Percentiles rank a stretch among this genome's conserved stretches.
Conservation (phyloP, 257 asterid species). For the Craterostigma plantagineum region DNA sequence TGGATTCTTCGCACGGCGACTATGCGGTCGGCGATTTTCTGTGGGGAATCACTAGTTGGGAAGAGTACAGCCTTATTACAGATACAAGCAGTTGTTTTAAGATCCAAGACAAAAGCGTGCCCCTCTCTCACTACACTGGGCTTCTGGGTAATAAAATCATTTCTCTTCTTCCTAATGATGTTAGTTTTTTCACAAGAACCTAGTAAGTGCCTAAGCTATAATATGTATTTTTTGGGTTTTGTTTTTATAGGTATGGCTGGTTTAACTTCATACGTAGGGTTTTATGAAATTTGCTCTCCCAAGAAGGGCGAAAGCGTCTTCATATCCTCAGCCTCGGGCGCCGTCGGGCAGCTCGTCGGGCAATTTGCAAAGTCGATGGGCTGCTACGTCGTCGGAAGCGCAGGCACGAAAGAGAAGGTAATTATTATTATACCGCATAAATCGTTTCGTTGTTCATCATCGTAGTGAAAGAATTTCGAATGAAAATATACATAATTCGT, state of each 20-base stretch:
- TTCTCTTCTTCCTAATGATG: too few species aligned
- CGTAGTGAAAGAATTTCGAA: too few species aligned
- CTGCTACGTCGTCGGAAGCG: slow-evolving; percentile 37
- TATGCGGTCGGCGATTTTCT: slow-evolving; percentile 17
- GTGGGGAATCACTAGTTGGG: slow-evolving; percentile 21
- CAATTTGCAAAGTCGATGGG: slow-evolving; percentile 37
- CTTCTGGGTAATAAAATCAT: slow-evolving; percentile 29
- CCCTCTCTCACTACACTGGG: slow-evolving; percentile 44
- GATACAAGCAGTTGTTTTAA: slow-evolving; percentile 7
- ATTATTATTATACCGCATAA: too few species aligned
- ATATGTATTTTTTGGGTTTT: too few species aligned
- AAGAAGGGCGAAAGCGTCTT: slow-evolving; percentile 26
- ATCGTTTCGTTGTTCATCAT: too few species aligned
- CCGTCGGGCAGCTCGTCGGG: slow-evolving; percentile 44
- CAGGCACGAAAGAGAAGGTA: slow-evolving; percentile 35
- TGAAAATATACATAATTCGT: too few species aligned
- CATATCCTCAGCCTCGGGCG: slow-evolving; percentile 34
- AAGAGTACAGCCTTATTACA: slow-evolving; percentile 18
- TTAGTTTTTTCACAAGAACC: too few species aligned
- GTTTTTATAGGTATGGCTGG: slow-evolving; percentile 27
- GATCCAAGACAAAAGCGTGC: slow-evolving; percentile 18
- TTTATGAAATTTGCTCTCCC: slow-evolving; percentile 18
- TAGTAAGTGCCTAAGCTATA: too few species aligned
- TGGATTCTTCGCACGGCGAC: slow-evolving; percentile 17
- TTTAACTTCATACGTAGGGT: slow-evolving; percentile 22